Evolutionary conservation across 2,329 filamentous ascomycete species (phyloP), one percentile per base, ranked within the genome.

Genomic region (Coniochaeta sp.): DNA sequence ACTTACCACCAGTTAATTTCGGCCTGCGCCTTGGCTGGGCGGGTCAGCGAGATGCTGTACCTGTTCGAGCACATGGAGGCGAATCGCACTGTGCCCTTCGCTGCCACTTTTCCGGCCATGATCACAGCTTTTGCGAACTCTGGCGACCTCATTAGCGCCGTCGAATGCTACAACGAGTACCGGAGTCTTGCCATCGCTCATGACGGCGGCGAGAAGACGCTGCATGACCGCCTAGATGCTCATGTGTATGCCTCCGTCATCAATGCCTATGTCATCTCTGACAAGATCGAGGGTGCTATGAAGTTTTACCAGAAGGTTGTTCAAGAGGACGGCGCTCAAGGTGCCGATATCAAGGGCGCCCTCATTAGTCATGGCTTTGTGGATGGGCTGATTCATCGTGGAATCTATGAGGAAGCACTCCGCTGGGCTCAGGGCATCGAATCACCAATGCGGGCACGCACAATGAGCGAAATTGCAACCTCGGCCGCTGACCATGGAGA

Each of bases 121-220:
- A 97, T 99, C 72, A 87, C 89, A n/a, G 92, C 93, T 0, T 98
- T 96, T 70, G 91, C 91, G 62, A 83, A 84, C 47, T 84, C 83
- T 12, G 90, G 92, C 57, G 92, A 98, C 71, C 77, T 98, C 52
- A 81, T 87, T 67, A 96, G 90, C 67, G 95, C 93, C 22, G 90
- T 98, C 7, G 92, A 96, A 72, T 92, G 91, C 75, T 99, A 97
- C 76, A 93, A 96, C 65, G 91, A 96, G 74, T 98, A 98, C 80
- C 91, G 91, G 70, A 84, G 86, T 54, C 80, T 97, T 47, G 93
- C 93, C n/a, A 85, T 98, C 58, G 87, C 89, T 43, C 84, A 95
- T 71, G 90, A 97, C 72, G 85, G 82, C 43, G 92, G 92, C 61
- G 79, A 86, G 62, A 79, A 87, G 55, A 83, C 83, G 19, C 78